Conservation (phyloP, 768 basidiomycete species). For the Suillus decipiens region DNA sequence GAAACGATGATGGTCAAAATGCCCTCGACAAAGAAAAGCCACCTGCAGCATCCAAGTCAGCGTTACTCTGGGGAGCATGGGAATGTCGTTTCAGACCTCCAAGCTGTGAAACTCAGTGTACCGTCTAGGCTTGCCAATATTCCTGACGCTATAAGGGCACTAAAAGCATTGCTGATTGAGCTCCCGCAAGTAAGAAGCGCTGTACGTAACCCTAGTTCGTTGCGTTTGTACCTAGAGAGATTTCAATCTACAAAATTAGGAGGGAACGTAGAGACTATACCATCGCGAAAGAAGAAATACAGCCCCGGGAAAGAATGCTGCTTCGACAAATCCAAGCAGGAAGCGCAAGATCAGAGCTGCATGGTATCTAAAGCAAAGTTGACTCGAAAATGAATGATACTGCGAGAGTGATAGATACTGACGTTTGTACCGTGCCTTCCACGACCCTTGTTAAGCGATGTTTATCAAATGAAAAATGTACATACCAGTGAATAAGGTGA, state of each 20-base stretch:
- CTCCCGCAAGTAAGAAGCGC: constrained; percentile 70
- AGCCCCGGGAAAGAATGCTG: constrained; percentile 70
- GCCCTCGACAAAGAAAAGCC: constrained; percentile 73
- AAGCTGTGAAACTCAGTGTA: constrained; percentile 63
- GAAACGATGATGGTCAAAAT: constrained; percentile 54
- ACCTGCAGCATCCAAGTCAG: constrained; percentile 38
- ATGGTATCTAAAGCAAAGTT: constrained; percentile 45
- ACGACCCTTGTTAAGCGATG: constrained; percentile 3
- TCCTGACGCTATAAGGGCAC: constrained; percentile 74
- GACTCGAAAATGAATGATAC: constrained; percentile 12
- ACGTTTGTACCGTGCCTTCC: constrained; percentile 40
- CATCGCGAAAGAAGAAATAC: constrained; percentile 70
- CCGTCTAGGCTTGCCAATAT: constrained; percentile 72
- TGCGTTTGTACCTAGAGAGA: constrained; percentile 50
- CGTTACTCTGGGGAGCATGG: not conserved
- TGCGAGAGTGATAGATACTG: not conserved
- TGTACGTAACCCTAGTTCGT: constrained; percentile 67
- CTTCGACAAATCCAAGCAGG: constrained; percentile 70
- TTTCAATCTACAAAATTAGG: not conserved
- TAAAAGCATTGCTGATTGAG: constrained; percentile 80
- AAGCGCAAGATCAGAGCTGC: constrained; percentile 71
- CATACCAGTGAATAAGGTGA: constrained; percentile 55
- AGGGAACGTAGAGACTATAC: constrained; percentile 26
- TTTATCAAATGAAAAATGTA: constrained; percentile 6
- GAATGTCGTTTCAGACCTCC: constrained; percentile 52